phyloP scores from a whole-genome alignment of 257 asterid species.

The Nicotiana tabacum region DNA sequence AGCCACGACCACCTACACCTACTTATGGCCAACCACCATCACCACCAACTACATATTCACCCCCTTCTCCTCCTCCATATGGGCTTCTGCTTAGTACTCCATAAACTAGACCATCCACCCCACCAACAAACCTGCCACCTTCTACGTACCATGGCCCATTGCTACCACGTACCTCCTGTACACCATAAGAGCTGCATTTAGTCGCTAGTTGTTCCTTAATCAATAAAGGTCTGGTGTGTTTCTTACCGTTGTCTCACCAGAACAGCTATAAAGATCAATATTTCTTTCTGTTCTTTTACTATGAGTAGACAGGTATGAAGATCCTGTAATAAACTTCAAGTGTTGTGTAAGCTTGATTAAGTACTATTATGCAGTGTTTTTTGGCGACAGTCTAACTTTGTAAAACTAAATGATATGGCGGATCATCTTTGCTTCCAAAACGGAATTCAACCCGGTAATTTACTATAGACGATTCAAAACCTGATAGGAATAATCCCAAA shows the following conservation, averaged over 20 bases:
- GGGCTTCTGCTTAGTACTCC: neutral
- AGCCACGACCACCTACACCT: neutral
- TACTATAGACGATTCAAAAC: neutral
- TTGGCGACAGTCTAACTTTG: neutral
- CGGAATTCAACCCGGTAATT: neutral
- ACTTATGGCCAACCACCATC: neutral
- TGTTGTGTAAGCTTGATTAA: neutral
- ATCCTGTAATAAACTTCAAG: neutral
- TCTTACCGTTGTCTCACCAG: neutral
- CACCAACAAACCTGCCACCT: neutral
- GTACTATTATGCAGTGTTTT: neutral
- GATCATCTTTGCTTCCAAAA: neutral
- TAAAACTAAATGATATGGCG: neutral
- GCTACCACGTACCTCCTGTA: neutral
- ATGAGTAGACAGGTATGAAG: neutral
- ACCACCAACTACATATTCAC: conserved; percentile 1
- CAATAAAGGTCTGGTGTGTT: neutral
- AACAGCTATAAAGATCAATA: neutral
- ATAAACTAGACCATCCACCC: neutral
- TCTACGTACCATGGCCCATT: neutral
- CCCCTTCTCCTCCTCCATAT: neutral
- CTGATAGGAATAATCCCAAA: neutral
- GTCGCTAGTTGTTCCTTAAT: neutral
- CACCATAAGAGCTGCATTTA: neutral
- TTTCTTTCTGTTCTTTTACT: neutral